A percentile compares a stretch with the other conserved stretches of the same genome.
Conservation (phyloP, 108 stramenopile genomes). For the Cyclotella cryptica region DNA sequence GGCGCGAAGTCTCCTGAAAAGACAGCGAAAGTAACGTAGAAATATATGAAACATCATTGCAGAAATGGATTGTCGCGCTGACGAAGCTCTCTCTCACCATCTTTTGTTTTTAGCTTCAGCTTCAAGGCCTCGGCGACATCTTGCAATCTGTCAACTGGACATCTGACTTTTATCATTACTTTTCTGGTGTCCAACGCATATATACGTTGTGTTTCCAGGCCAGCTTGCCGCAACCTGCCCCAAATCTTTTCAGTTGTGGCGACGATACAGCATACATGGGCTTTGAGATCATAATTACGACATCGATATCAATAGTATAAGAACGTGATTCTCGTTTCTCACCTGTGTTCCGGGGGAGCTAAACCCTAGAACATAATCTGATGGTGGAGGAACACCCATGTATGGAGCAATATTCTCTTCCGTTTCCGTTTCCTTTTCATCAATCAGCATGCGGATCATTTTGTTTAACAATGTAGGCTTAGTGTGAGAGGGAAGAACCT, state of each 20-base stretch:
- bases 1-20: constrained; percentile 62
- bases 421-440: constrained; percentile 54
- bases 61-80: not conserved
- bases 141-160: constrained; percentile 84
- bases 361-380: constrained; percentile 68
- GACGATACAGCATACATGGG: not conserved
- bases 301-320: not conserved
- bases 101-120: constrained; percentile 80
- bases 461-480: constrained; percentile 10
- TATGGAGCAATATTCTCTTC: constrained; percentile 47
- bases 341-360: constrained; percentile 83
- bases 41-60: not conserved
- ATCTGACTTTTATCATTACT: constrained; percentile 92
- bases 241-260: constrained; percentile 64
- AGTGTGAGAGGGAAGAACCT: constrained; percentile 31
- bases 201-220: constrained; percentile 87
- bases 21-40: not conserved
- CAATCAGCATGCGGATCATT: constrained; percentile 44
- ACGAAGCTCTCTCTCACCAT: constrained; percentile 49
- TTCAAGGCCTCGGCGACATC: constrained; percentile 93
- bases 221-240: constrained; percentile 88
- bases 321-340: not conserved
- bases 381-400: constrained; percentile 69
- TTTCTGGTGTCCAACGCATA: constrained; percentile 71
- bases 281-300: not conserved